phyloP scores from a whole-genome alignment of 1,139 yeast species.

The Saccharomyces hybrid region DNA sequence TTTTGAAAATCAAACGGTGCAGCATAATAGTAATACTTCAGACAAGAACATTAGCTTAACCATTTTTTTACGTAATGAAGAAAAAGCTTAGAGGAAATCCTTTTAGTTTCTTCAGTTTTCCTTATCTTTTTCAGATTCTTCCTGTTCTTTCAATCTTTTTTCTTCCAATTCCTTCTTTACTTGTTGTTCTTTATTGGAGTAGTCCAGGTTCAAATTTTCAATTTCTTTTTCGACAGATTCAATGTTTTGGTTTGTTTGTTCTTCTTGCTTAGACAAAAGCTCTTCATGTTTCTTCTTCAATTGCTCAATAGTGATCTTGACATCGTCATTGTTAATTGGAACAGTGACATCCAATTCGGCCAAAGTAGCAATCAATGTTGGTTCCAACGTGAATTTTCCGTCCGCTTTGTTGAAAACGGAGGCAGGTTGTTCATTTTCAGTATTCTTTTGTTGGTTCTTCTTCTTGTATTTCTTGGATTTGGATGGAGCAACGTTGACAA shows the following conservation, averaged over 20 bases:
- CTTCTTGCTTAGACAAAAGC: slow-evolving; percentile 69
- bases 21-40: too few relatives aligned
- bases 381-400: slow-evolving; percentile 61
- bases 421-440: too few relatives aligned
- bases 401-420: too few relatives aligned
- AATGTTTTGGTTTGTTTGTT: slow-evolving; percentile 68
- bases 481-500: slow-evolving; percentile 38
- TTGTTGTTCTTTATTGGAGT: slow-evolving; percentile 33
- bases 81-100: background rate
- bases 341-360: slow-evolving; percentile 70
- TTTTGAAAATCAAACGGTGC: too few relatives aligned
- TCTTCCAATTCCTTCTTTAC: slow-evolving; percentile 34
- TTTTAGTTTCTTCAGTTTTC: slow-evolving; percentile 1
- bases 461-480: slow-evolving; percentile 49
- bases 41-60: background rate
- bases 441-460: too few relatives aligned
- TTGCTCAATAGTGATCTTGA: slow-evolving; percentile 55
- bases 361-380: slow-evolving; percentile 71
- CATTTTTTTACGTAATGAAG: background rate
- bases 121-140: slow-evolving; percentile 8
- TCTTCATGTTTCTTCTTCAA: slow-evolving; percentile 69
- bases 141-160: slow-evolving; percentile 27
- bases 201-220: slow-evolving; percentile 45
- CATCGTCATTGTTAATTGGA: slow-evolving; percentile 74
- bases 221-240: slow-evolving; percentile 70